These are phyloP conservation scores for Fraxinus pennsylvanica DNA, from an alignment of 257 asterid species.

Conservation along the genomic window DNA sequence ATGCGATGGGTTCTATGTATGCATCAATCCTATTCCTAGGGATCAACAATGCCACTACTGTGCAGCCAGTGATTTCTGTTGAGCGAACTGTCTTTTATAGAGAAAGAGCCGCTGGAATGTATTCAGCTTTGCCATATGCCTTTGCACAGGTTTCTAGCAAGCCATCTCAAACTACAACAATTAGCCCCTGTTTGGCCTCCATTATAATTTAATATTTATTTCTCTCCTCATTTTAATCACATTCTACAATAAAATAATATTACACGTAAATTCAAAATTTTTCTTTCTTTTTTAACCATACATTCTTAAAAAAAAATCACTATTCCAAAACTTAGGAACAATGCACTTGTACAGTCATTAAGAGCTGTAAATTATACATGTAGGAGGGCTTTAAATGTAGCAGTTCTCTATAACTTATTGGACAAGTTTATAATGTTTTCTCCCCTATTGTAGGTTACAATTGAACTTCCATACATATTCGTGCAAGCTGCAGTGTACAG, in stretches of 20 bases:
- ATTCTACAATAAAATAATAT: too few species aligned
- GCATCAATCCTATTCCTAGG: slow-evolving; percentile 45
- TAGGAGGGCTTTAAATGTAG: too few species aligned
- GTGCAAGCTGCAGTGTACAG: slow-evolving; percentile 42
- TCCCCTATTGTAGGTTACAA: slow-evolving; percentile 32
- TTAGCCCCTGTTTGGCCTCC: too few species aligned
- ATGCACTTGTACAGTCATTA: too few species aligned
- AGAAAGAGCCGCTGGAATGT: slow-evolving; percentile 65
- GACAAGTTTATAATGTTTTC: neutral
- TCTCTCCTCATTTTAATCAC: too few species aligned
- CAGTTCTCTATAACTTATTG: neutral
- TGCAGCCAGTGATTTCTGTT: slow-evolving; percentile 47
- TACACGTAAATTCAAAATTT: too few species aligned
- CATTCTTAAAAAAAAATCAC: too few species aligned
- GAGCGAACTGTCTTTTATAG: slow-evolving; percentile 57
- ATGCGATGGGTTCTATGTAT: slow-evolving; percentile 41
- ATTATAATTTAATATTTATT: too few species aligned
- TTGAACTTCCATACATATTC: slow-evolving; percentile 53
- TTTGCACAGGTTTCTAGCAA: slow-evolving; percentile 42
- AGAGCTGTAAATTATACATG: too few species aligned
- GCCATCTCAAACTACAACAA: neutral
- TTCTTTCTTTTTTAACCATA: too few species aligned
- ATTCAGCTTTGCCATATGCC: slow-evolving; percentile 60
- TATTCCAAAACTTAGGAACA: too few species aligned
- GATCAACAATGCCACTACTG: slow-evolving; percentile 30